Percentiles rank a stretch among this genome's conserved stretches.
These are phyloP conservation scores for Pestalotiopsis sp. DNA, from an alignment of 2,329 filamentous ascomycete genomes.

Conservation along the genomic window DNA sequence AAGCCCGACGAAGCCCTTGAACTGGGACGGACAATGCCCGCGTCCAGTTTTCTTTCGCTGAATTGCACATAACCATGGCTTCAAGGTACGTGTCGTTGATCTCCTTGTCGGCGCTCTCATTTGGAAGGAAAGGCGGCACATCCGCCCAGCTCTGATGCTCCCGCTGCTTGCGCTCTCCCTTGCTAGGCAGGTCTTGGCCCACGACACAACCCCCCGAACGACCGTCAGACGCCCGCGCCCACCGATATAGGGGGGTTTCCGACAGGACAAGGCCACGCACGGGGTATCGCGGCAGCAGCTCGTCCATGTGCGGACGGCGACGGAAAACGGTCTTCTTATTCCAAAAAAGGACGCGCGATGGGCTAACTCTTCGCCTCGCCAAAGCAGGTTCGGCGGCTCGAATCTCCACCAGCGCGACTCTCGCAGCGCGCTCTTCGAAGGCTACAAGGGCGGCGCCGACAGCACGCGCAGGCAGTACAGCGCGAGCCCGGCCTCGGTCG, in stretches of 20 bases:
- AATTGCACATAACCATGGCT: constrained; percentile 24
- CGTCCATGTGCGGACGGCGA: background rate
- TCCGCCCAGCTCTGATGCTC: background rate
- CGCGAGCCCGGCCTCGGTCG: constrained; percentile 45
- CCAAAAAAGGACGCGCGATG: no score
- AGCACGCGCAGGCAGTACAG: constrained; percentile 44
- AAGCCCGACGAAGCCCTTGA: background rate
- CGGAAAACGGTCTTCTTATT: background rate
- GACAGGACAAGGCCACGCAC: background rate
- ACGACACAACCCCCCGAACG: background rate
- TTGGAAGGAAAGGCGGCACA: background rate
- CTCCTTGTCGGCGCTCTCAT: background rate
- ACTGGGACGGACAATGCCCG: constrained; percentile 2
- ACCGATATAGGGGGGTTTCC: background rate
- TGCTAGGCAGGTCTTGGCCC: background rate
- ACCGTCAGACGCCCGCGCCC: background rate
- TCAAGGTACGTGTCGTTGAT: constrained; percentile 25
- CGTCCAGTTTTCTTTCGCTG: constrained; percentile 7
- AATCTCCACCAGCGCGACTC: constrained; percentile 75
- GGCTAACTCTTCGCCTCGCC: background rate
- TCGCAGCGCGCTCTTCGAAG: constrained; percentile 74
- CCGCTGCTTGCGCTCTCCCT: background rate
- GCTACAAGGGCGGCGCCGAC: constrained; percentile 62
- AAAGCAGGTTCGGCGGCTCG: constrained; percentile 65
- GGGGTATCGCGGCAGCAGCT: background rate